Base-by-base conservation (phyloP, 2,329 filamentous ascomycete species). In the Exophiala dermatitidis region DNA sequence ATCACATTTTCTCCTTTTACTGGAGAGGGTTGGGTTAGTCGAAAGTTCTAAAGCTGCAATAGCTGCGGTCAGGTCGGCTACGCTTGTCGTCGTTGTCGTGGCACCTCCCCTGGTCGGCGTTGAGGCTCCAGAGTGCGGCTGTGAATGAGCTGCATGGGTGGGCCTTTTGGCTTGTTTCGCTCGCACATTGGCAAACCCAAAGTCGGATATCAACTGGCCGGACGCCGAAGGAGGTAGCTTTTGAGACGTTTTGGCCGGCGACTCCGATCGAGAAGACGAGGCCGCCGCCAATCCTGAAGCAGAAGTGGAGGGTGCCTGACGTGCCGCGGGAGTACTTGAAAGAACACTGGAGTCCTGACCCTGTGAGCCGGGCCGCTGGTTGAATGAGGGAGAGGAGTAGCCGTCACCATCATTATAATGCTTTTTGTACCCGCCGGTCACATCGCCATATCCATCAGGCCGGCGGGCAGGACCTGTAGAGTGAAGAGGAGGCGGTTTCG, bases 21-120 rank as follows among this genome's bases (percentile, higher is more conserved):
- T 71, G 28, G 82, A 73, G 28, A 90, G 71, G 0, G 83, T 81
- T 0, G 90, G 89, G 65, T 96, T 96, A 1, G 90, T 96, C 48
- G 87, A 86, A n/a, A 95, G 80, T 67, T 98, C 93, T 4, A 98
- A 80, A 1, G 85, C 79, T 28, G 90, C 84, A 61, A 98, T 97
- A 3, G 91, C 90, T 1, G 89, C 84, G 34, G 82, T 82, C 2
- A 84, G 67, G 61, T 84, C 81, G 3, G 69, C 68, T 12, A 75
- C 73, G 53, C 71, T 72, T 61, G 87, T 70, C 4, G 73, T 73
- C 5, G 61, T 65, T 2, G 62, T 64, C 7, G 70, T 72, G 32
- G 71, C 51, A 37, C 50, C 43, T 2, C 56, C 60, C 46, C 81
- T 81, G 12, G 93, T 74, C 1, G 84, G 82, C 1, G 84, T 85